Evolutionary conservation across 148 eudicot species (phyloP), one percentile per base, ranked within the genome.

Genomic region (Chenopodium quinoa): DNA sequence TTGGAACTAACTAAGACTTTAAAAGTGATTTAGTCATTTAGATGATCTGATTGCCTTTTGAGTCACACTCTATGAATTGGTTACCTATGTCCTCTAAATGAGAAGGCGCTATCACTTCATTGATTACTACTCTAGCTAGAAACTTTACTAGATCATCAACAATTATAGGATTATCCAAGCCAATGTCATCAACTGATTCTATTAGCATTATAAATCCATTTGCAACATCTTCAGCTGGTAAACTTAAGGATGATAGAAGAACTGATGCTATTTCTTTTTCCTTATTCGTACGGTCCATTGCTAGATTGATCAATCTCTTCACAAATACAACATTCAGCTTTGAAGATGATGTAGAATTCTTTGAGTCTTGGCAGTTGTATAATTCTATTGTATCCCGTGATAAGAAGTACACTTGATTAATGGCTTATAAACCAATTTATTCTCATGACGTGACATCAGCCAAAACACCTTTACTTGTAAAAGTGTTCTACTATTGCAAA

Each of bases 261-360:
- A 89, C 84, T 6, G 93, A 89, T 19, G 90, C 89, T 91, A 91
- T 91, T 82, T 91, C 91, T 76, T 89, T 91, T 79, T 91, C 93
- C 72, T 91, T 84, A 17, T 88, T 91, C 54, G 86, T 89, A 10
- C 93, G 79, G 23, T 91, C 93, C 93, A 88, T 91, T 16, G 91
- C 93, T 31, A 88, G 70, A 34, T 85, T 91, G 2, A 91, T 79
- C 52, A 91, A 67, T 76, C 79, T 89, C 88, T 89, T 91, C 31
- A 91, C 60, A 56, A 56, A 56, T 56, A 17, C 20, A 19, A 56
- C 60, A 56, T 56, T 56, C 5, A 56, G 4, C 60, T 56, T 22
- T 3, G 20, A 56, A 56, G 60, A 56, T 56, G 60, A 56, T 13
- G 20, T 11, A 56, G 16, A 56, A 56, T 82, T 88, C 71, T 86